Conservation (phyloP, 768 basidiomycete species). For the Lactarius psammicola region DNA sequence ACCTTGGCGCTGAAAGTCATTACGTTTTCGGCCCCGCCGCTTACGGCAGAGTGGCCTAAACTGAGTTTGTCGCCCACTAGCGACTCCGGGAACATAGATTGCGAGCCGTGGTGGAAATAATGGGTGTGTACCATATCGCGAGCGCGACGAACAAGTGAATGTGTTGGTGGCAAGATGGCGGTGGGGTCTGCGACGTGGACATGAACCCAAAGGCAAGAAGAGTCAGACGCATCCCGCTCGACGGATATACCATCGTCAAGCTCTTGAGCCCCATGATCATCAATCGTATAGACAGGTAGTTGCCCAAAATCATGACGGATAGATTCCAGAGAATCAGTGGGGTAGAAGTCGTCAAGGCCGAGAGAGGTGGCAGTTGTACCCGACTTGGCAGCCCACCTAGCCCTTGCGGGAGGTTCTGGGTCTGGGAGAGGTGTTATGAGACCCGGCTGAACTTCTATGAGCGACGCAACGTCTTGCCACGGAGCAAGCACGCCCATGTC, state of each 20-base stretch:
- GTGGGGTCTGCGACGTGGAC: constrained; percentile 94
- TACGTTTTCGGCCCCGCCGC: constrained; percentile 50
- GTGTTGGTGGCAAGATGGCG: constrained; percentile 65
- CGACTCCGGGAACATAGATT: constrained; percentile 69
- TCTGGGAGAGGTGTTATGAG: neutral
- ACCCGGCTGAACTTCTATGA: constrained; percentile 8
- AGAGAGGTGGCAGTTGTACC: constrained; percentile 30
- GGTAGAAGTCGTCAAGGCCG: constrained; percentile 64
- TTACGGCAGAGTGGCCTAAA: constrained; percentile 40
- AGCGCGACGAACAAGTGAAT: constrained; percentile 61
- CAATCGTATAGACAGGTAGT: constrained; percentile 81
- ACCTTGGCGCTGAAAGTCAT: constrained; percentile 82
- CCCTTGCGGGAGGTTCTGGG: neutral
- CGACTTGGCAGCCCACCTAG: neutral
- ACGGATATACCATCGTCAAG: constrained; percentile 93
- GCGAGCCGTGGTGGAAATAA: constrained; percentile 66
- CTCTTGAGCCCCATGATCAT: constrained; percentile 75
- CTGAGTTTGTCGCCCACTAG: constrained; percentile 53
- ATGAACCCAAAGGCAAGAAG: constrained; percentile 74
- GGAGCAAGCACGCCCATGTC: constrained; percentile 74
- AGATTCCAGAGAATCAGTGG: constrained; percentile 60
- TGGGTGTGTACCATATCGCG: constrained; percentile 47
- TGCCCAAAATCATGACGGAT: constrained; percentile 86
- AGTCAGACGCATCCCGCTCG: constrained; percentile 60
- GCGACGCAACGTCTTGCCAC: constrained; percentile 66